phyloP scores from a whole-genome alignment of 2,329 filamentous ascomycete species.

The Aureobasidium sp. region DNA sequence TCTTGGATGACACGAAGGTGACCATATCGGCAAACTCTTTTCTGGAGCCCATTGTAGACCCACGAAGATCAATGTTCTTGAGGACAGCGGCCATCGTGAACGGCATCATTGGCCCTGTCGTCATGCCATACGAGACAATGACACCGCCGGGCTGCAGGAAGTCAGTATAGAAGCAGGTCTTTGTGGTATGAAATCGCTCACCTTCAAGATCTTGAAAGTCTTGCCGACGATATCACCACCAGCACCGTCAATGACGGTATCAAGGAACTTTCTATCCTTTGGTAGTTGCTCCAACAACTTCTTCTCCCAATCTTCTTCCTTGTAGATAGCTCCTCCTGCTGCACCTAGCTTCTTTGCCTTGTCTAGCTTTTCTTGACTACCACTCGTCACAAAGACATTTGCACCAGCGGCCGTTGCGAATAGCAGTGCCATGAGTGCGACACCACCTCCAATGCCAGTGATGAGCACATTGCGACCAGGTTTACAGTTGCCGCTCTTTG shows the following conservation, averaged over 20 bases:
- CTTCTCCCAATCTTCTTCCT: constrained; percentile 71
- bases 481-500: constrained; percentile 60
- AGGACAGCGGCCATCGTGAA: constrained; percentile 78
- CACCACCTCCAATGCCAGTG: constrained; percentile 88
- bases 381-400: constrained; percentile 74
- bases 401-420: constrained; percentile 69
- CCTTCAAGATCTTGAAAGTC: constrained; percentile 60
- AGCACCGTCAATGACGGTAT: constrained; percentile 84
- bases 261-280: constrained; percentile 58
- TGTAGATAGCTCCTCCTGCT: constrained; percentile 74
- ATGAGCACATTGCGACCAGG: constrained; percentile 68
- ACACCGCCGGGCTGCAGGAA: constrained; percentile 57
- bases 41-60: constrained; percentile 84
- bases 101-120: constrained; percentile 71
- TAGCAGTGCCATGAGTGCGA: constrained; percentile 72
- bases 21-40: constrained; percentile 91
- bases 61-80: constrained; percentile 78
- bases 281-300: constrained; percentile 57
- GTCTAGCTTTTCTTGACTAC: constrained; percentile 65
- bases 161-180: too few species aligned
- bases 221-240: constrained; percentile 75
- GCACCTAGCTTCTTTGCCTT: constrained; percentile 67
- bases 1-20: constrained; percentile 63
- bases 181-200: constrained; percentile 22
- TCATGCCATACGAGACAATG: constrained; percentile 90